These are phyloP conservation scores for Starmerella etchellsii DNA, from an alignment of 805 yeast species.

Conservation along the genomic window DNA sequence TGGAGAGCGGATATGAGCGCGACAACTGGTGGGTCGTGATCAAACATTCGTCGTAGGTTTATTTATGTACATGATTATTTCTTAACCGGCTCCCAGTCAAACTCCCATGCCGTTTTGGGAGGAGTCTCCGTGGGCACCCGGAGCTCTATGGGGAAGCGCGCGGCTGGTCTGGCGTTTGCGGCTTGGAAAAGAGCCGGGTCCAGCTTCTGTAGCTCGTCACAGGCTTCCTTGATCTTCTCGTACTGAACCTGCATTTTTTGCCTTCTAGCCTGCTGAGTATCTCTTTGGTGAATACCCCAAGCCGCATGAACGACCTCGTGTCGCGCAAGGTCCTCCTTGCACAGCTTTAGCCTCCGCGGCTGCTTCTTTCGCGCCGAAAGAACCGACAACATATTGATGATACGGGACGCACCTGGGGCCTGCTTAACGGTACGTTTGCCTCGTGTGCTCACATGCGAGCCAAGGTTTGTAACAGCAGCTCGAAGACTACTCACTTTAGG, in stretches of 20 bases:
- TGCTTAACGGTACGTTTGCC: constrained; percentile 40
- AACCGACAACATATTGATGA: constrained; percentile 56
- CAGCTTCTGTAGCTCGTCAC: constrained; percentile 43
- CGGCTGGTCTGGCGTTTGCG: constrained; percentile 48
- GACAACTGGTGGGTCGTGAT: constrained; percentile 75
- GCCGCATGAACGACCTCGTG: constrained; percentile 74
- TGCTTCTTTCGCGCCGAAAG: constrained; percentile 77
- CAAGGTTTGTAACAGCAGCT: constrained; percentile 1
- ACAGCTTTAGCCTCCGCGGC: constrained; percentile 65
- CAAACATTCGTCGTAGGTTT: neutral
- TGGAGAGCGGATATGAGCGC: constrained; percentile 71
- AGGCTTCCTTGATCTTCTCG: constrained; percentile 52
- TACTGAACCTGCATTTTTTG: constrained; percentile 40
- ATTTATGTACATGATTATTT: neutral
- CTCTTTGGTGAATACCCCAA: constrained; percentile 54
- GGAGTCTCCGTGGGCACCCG: constrained; percentile 87
- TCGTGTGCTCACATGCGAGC: constrained; percentile 11
- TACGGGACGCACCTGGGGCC: constrained; percentile 38
- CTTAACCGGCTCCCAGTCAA: constrained; percentile 21
- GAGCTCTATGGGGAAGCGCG: constrained; percentile 68
- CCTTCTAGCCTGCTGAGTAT: constrained; percentile 33
- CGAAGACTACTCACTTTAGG: constrained; percentile 2
- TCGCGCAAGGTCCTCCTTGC: constrained; percentile 70
- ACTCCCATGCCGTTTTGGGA: constrained; percentile 67
- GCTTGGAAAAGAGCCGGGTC: constrained; percentile 40